Base-by-base conservation (phyloP, 306 rosid genomes). In the Vigna nakashimae region DNA sequence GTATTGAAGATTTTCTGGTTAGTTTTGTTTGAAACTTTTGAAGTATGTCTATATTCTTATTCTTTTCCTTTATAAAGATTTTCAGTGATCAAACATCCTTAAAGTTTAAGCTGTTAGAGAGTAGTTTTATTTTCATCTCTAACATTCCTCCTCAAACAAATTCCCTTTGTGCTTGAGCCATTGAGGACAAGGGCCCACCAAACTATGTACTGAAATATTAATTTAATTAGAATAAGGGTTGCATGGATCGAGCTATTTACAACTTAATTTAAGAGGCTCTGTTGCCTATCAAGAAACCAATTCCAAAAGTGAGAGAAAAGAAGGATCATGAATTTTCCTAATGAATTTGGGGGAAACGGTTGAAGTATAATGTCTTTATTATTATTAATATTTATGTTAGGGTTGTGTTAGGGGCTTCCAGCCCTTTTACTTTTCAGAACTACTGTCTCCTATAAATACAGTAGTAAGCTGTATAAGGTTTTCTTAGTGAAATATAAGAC, bases 71-170 rank as follows among this genome's bases (percentile, higher is more conserved):
- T 17, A 52, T 28, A 59, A 20, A 69, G 57, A 81, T 68, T 50
- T 50, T 22, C 45, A 11, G 42, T 81, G 53, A 68, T 69, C 65
- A 36, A 67, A 65, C 66, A 67, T 74, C 24, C 38, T 51, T 69
- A 69, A 55, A 58, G 51, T 73, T 40, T 69, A 65, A 38, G 45
- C 84, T 48, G 24, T 80, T 56, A 46, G 28, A 53, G 18, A 66
- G 48, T 40, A 13, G 62, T 48, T 80, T 43, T 32, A 17, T 80
- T 66, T 66, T 57, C 18, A 20, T 74, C 75, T 74, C 56, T 66
- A 20, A 17, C 63, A 56, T 56, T 69, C 56, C 50, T 26, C 46
- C 74, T 71, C 7, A 5, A 14, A 28, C 11, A 17, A 40, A 63
- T 62, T 22, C 24, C 45, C 66, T 50, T n/a, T 62, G 73, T 28